Evolutionary conservation across 371 early-diverging fungal species (phyloP), one percentile per base, ranked within the genome.

Genomic region (Mucor saturninus): DNA sequence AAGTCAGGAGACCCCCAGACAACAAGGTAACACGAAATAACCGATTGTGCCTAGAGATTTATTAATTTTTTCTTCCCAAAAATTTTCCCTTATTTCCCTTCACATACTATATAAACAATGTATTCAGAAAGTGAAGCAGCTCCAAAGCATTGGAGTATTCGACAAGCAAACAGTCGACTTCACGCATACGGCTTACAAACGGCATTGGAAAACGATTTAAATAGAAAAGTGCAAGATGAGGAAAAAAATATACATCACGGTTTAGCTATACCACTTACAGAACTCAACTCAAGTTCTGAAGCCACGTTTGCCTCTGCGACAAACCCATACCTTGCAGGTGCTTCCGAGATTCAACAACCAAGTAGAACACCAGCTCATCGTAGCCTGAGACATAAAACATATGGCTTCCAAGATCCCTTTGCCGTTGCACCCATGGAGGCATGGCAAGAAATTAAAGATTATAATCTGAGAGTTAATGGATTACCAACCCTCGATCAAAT

Each of bases 401-500:
- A 75, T 49, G 79, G 76, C 0, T 76, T 69, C 32, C 54, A 65
- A 8, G 79, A 82, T 58, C 79, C 79, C 2, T 79, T 82, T 67
- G 75, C 75, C 5, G 68, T 66, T 7, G 75, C 76, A 9, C 82
- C 82, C 26, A 74, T 79, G 64, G 77, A 76, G 55, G 82, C 82
- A 15, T 82, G 82, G 82, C 77, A 79, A 59, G 76, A 77, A 46
- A 79, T 79, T 48, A 79, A 79, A 61, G 82, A 79, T 53, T 78
- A 82, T 54, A 79, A 82, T 61, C 57, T 82, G 29, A 61, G 67
- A 46, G 79, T 77, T 3, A 79, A 82, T 61, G 82, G 82, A 1
- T 32, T 82, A 38, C 82, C 82, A 0, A 82, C 82, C n/a, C 45
- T 82, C 29, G 82, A 82, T 63, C 79, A 82, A 69, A 68, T 82